Evolutionary conservation across 2,329 filamentous ascomycete genomes (phyloP).

Genomic region (Aspergillus clavatus): DNA sequence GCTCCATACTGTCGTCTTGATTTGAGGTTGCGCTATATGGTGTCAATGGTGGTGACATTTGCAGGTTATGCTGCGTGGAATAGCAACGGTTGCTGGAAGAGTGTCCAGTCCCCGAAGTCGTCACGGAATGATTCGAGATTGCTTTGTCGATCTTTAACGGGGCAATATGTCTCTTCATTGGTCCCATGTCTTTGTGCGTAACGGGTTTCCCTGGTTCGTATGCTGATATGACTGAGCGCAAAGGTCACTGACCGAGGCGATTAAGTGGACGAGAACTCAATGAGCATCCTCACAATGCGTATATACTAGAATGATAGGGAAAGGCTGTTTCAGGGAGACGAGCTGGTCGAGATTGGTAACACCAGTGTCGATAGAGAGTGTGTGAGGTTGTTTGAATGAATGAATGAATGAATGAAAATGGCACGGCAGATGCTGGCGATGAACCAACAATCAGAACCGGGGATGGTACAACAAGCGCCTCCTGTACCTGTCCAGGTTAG

Average conservation of each 20-base stretch:
- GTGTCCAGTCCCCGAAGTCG: conserved; percentile 3
- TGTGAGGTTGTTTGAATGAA: background rate
- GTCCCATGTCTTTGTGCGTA: conserved; percentile 26
- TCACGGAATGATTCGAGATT: conserved; percentile 15
- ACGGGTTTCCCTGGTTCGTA: background rate
- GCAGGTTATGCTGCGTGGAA: conserved; percentile 32
- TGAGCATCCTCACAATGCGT: conserved; percentile 24
- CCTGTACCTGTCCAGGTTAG: background rate
- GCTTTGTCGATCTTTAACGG: conserved; percentile 37
- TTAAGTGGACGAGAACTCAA: conserved; percentile 24
- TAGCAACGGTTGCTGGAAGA: conserved; percentile 22
- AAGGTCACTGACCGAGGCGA: conserved; percentile 29
- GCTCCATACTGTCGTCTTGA: conserved; percentile 50
- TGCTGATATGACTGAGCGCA: conserved; percentile 11
- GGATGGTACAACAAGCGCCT: background rate
- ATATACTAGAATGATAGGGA: background rate
- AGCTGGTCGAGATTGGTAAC: too few species aligned
- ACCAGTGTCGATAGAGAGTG: too few species aligned
- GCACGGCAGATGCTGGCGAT: too few species aligned
- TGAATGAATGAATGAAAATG: too few species aligned
- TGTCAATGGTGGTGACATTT: conserved; percentile 74
- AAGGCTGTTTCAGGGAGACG: too few species aligned
- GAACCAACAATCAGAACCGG: background rate
- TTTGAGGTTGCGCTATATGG: conserved; percentile 53
- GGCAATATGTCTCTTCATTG: conserved; percentile 34